Base-by-base conservation (phyloP, 208 protist species). In the Wallacemonas sp. region DNA sequence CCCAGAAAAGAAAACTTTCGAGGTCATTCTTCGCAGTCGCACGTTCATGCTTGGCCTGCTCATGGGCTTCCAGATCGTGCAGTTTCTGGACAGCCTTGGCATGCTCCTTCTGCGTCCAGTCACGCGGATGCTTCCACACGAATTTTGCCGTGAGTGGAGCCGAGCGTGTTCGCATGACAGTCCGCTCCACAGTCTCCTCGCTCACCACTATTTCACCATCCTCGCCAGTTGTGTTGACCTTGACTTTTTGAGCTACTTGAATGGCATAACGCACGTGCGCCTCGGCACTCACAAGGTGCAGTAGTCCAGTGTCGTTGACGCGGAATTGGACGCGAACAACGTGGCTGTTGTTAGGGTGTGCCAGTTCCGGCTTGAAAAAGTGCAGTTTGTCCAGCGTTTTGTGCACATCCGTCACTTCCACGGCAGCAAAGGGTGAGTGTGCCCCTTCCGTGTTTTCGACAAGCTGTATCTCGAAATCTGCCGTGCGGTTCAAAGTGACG, bases 1-100 rank as follows among this genome's bases (percentile, higher is more conserved):
- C 63, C 82, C 83, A 94, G 56, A 92, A 89, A 11, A 96, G 60
- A 66, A 83, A 96, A 2, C 78, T 48, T 66, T 94, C 85, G n/a
- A 96, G 66, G 46, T 93, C 81, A 69, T 96, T 96, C 57, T 92
- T 94, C 8, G 87, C 78, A 19, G 66, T 66, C 12, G 83, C 73
- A 26, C 76, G 63, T 21, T 84, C 72, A 17, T 81, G 78, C 65
- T 89, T 92, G n/a, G 60, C 60, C 27, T 78, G 55, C 58, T 94
- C 90, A n/a, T 83, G 56, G 14, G 76, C 65, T 48, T 83, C 74
- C 24, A 94, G 74, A 5, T 67, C 23, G 12, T 46, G 9, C 23
- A 96, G 62, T 61, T 81, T 92, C 26, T 43, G 47, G 26, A 61
- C 68, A 5, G 76, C 83, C 1, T 75, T 24, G 5, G 47, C 21